Conservation (phyloP, 495 filamentous ascomycete species). For the Letharia columbiana region DNA sequence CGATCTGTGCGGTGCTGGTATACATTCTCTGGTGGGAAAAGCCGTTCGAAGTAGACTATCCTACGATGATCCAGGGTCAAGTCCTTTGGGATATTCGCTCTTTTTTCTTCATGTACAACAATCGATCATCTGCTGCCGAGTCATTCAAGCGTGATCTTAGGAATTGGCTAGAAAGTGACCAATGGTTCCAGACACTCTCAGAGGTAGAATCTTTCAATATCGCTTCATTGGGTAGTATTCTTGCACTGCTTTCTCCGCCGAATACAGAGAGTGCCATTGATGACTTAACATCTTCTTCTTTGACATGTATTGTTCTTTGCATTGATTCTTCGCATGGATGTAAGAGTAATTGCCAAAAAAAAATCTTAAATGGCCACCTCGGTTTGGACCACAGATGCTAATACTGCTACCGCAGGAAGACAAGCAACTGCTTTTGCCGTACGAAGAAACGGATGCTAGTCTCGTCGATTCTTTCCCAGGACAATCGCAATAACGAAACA, state of each 20-base stretch:
- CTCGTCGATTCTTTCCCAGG: too few species aligned
- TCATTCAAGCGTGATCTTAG: neutral
- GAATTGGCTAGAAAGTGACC: neutral
- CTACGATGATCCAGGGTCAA: too few species aligned
- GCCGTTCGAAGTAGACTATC: slow-evolving; percentile 9
- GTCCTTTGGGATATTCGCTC: too few species aligned
- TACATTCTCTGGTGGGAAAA: slow-evolving; percentile 19
- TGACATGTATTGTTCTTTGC: too few species aligned
- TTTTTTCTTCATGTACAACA: neutral
- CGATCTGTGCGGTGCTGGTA: slow-evolving; percentile 12
- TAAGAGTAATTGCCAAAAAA: too few species aligned
- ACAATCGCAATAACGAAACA: neutral
- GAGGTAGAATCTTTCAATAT: neutral
- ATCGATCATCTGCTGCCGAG: neutral
- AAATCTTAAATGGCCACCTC: too few species aligned
- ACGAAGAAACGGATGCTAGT: too few species aligned
- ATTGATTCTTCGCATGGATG: too few species aligned
- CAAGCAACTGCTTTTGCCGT: too few species aligned
- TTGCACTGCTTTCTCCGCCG: neutral
- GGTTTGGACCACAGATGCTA: too few species aligned
- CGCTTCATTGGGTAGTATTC: neutral
- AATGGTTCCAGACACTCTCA: neutral
- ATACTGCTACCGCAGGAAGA: too few species aligned
- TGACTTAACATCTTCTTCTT: too few species aligned
- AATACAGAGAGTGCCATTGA: neutral